phyloP scores from a whole-genome alignment of 768 basidiomycete genomes.

The Psilocybe cubensis region DNA sequence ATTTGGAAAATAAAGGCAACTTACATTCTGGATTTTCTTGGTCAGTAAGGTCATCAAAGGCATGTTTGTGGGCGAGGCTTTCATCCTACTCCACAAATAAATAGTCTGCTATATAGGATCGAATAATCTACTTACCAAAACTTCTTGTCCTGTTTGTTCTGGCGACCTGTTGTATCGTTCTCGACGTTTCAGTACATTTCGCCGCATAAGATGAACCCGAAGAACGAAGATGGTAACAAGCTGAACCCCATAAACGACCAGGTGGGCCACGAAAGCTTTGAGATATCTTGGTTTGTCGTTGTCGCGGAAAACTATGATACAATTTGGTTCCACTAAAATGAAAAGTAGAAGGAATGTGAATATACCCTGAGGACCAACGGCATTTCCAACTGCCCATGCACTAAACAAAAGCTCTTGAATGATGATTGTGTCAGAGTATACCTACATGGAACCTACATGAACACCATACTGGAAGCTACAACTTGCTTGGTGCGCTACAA shows the following conservation, averaged over 20 bases:
- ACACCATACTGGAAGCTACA: slow-evolving; percentile 49
- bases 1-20: slow-evolving; percentile 12
- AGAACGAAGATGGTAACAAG: slow-evolving; percentile 39
- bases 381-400: slow-evolving; percentile 56
- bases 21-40: slow-evolving; percentile 49
- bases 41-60: slow-evolving; percentile 55
- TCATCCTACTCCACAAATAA: slow-evolving; percentile 25
- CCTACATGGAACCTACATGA: slow-evolving; percentile 42
- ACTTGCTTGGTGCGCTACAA: slow-evolving; percentile 50
- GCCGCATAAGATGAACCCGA: slow-evolving; percentile 45
- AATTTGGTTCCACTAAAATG: not conserved
- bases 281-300: slow-evolving; percentile 51
- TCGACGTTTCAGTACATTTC: slow-evolving; percentile 42
- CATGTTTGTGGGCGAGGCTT: slow-evolving; percentile 39
- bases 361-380: slow-evolving; percentile 45
- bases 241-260: slow-evolving; percentile 50
- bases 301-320: slow-evolving; percentile 41
- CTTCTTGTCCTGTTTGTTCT: slow-evolving; percentile 31
- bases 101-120: not conserved
- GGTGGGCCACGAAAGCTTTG: slow-evolving; percentile 48
- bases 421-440: not conserved
- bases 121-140: slow-evolving; percentile 14
- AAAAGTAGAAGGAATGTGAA: not conserved
- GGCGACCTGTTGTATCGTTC: slow-evolving; percentile 34
- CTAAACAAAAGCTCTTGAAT: slow-evolving; percentile 17